Conservation (phyloP, 345 rosid genomes). For the Garcia nutans region DNA sequence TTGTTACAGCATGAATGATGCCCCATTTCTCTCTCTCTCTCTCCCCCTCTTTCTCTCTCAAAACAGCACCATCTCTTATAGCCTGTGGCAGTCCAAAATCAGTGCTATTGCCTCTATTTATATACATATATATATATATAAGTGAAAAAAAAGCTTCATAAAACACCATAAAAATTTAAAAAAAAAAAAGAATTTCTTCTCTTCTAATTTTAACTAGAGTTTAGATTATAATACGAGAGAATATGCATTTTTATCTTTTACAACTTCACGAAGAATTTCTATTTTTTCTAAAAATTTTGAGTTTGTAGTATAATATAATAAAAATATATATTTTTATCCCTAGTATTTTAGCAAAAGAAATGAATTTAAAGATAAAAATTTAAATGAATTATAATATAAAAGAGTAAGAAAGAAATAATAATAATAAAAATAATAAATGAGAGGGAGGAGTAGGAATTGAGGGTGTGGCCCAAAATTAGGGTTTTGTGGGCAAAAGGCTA, state of each 20-base stretch:
- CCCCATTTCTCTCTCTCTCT: conserved; percentile 51
- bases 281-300: too few relatives aligned
- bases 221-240: too few relatives aligned
- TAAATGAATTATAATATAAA: too few relatives aligned
- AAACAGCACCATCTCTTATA: neutral
- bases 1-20: conserved; percentile 99
- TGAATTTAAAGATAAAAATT: too few relatives aligned
- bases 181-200: neutral
- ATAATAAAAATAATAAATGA: conserved; percentile 47
- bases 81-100: conserved; percentile 30
- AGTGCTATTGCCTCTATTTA: conserved; percentile 21
- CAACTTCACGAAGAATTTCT: too few relatives aligned
- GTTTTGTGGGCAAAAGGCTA: conserved; percentile 53
- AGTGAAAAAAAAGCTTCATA: conserved; percentile 17
- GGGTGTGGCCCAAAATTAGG: conserved; percentile 40
- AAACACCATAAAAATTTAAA: neutral
- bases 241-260: too few relatives aligned
- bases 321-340: too few relatives aligned
- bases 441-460: conserved; percentile 24
- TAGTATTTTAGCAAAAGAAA: too few relatives aligned
- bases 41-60: conserved; percentile 19
- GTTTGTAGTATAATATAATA: too few relatives aligned
- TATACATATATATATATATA: conserved; percentile 10
- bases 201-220: too few relatives aligned
- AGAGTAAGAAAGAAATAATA: conserved; percentile 16